Conservation (phyloP, 441 rosid genomes). For the Pelargonium myrrhifolium region DNA sequence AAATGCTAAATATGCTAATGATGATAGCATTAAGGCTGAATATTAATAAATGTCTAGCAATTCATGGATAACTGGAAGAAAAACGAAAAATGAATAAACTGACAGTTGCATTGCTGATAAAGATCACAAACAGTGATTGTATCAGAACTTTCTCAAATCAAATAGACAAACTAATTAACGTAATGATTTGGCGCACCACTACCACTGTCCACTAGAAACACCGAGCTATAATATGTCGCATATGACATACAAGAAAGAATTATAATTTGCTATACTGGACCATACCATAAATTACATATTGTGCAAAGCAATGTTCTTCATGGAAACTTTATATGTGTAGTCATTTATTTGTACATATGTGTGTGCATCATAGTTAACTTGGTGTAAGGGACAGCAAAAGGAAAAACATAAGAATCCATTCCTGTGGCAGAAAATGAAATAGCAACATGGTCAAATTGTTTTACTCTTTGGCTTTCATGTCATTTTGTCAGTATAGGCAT, state of each 20-base stretch:
- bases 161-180: not conserved
- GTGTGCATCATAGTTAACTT: not conserved
- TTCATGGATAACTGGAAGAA: not conserved
- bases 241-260: not conserved
- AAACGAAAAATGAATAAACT: not conserved
- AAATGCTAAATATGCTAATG: not conserved
- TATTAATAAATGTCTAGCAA: not conserved
- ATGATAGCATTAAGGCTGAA: not conserved
- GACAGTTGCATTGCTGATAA: not conserved
- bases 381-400: not conserved
- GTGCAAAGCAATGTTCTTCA: not conserved
- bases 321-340: not conserved
- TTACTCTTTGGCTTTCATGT: not conserved
- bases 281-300: not conserved
- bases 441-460: not conserved
- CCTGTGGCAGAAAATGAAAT: not conserved
- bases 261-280: not conserved
- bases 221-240: not conserved
- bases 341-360: not conserved
- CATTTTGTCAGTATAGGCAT: not conserved
- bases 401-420: not conserved
- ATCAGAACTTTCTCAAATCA: not conserved
- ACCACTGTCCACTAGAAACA: not conserved
- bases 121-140: not conserved
- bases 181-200: not conserved